Conservation (phyloP, 352 stramenopile genomes). For the Phytophthora lateralis region DNA sequence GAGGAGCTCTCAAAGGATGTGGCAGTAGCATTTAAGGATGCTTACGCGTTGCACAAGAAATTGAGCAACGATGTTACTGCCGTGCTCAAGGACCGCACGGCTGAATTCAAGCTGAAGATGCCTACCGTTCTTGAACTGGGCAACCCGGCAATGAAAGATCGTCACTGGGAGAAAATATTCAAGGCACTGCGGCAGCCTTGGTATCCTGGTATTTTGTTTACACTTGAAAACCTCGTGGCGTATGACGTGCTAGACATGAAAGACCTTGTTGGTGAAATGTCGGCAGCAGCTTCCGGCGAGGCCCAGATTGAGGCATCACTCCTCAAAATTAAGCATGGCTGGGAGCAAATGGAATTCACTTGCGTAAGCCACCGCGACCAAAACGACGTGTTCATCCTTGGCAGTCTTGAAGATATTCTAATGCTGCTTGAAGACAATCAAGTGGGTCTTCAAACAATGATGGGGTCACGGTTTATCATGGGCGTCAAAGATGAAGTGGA, state of each 20-base stretch:
- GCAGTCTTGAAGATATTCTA: conserved; percentile 91
- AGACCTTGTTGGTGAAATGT: conserved; percentile 86
- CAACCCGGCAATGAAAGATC: conserved; percentile 92
- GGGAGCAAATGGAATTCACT: conserved; percentile 88
- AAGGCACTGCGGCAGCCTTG: conserved; percentile 87
- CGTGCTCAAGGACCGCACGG: conserved; percentile 86
- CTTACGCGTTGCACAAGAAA: conserved; percentile 91
- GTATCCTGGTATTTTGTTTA: conserved; percentile 91
- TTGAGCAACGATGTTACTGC: conserved; percentile 91
- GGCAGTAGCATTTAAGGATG: conserved; percentile 87
- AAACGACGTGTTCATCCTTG: conserved; percentile 90
- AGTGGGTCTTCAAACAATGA: conserved; percentile 92
- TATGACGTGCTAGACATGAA: conserved; percentile 91
- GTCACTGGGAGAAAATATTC: conserved; percentile 96
- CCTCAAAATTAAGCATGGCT: conserved; percentile 88
- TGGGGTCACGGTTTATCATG: conserved; percentile 92
- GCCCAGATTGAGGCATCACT: conserved; percentile 91
- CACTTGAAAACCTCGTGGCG: conserved; percentile 87
- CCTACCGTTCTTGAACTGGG: conserved; percentile 92
- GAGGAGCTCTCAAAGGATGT: conserved; percentile 91
- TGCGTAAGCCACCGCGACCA: conserved; percentile 86
- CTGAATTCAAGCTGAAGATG: conserved; percentile 92
- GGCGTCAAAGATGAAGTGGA: conserved; percentile 92
- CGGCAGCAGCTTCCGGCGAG: conserved; percentile 85
- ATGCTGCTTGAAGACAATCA: conserved; percentile 92